Percentiles rank a stretch among this genome's conserved stretches.
Evolutionary conservation across 306 rosid species (phyloP).

Genomic region (Rosa multiflora): DNA sequence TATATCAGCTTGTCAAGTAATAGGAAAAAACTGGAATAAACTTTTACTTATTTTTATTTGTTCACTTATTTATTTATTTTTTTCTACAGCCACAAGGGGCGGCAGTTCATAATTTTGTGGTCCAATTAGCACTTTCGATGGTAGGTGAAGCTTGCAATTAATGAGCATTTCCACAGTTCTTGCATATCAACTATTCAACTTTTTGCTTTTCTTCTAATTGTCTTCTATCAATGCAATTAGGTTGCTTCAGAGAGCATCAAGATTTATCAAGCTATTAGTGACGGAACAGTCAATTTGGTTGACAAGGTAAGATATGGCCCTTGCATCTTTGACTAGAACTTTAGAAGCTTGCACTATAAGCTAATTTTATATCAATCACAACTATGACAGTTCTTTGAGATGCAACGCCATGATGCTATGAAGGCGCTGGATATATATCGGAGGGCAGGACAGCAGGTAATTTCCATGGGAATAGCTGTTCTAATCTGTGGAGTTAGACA

Average conservation of each 20-base stretch:
- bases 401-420: conserved; percentile 85
- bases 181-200: background rate
- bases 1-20: background rate
- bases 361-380: conserved; percentile 28
- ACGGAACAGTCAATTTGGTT: conserved; percentile 93
- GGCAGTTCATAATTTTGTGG: conserved; percentile 77
- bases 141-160: conserved; percentile 45
- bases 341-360: conserved; percentile 29
- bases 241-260: conserved; percentile 91
- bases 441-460: conserved; percentile 97
- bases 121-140: conserved; percentile 87
- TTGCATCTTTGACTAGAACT: conserved; percentile 22
- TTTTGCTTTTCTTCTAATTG: conserved; percentile 24
- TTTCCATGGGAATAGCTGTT: conserved; percentile 10
- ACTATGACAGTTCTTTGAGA: conserved; percentile 87
- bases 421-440: conserved; percentile 86
- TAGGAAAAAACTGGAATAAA: background rate
- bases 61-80: background rate
- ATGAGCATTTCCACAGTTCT: conserved; percentile 20
- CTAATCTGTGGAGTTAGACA: background rate
- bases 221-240: conserved; percentile 40
- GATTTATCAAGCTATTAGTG: conserved; percentile 96
- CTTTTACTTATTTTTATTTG: background rate
- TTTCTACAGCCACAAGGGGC: conserved; percentile 93
- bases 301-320: conserved; percentile 70